Evolutionary conservation across 129 eudicot genomes (phyloP).

Genomic region (Arctium minus): DNA sequence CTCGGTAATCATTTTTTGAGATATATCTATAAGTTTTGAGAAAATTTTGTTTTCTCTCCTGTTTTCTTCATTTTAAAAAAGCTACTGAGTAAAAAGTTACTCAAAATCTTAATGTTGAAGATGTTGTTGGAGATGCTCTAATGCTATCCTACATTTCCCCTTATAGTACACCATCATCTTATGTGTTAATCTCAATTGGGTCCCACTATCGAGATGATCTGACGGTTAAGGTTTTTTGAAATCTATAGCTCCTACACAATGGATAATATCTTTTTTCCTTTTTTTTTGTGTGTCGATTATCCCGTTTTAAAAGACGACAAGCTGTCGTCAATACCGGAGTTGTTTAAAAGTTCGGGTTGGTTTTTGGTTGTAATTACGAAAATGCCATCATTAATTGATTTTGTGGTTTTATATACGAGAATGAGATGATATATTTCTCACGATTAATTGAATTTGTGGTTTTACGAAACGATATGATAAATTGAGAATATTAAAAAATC

Average conservation of each 20-base stretch:
- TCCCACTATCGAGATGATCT: not conserved
- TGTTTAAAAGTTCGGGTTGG: not conserved
- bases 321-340: slow-evolving; percentile 8
- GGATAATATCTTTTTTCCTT: not conserved
- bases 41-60: no score
- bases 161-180: not conserved
- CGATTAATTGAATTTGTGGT: not conserved
- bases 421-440: not conserved
- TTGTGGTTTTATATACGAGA: not conserved
- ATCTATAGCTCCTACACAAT: not conserved
- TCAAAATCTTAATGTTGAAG: no score
- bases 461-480: slow-evolving; percentile 16
- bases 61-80: no score
- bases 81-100: no score
- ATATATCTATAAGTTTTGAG: no score
- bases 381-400: slow-evolving; percentile 18
- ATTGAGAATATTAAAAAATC: not conserved
- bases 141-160: not conserved
- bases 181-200: not conserved
- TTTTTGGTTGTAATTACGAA: slow-evolving; percentile 7
- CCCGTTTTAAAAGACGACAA: slow-evolving; percentile 25
- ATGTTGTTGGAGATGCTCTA: no score
- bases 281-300: not conserved
- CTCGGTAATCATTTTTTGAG: no score
- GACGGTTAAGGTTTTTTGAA: slow-evolving; percentile 18